A percentile compares a stretch with the other conserved stretches of the same genome.
These are phyloP conservation scores for Moelleriella libera DNA, from an alignment of 2,329 filamentous ascomycete species.

Conservation along the genomic window DNA sequence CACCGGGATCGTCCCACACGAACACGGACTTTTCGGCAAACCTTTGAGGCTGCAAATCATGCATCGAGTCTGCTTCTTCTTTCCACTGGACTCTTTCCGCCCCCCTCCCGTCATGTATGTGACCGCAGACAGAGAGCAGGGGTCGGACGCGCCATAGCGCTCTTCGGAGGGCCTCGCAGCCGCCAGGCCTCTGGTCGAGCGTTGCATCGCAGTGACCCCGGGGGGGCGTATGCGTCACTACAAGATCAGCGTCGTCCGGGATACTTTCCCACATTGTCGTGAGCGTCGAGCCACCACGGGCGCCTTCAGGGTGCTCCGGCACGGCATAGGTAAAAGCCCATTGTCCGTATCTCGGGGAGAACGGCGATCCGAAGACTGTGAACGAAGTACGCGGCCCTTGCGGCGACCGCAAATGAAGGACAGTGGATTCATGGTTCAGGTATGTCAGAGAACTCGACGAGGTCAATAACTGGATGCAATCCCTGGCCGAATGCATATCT, in stretches of 20 bases:
- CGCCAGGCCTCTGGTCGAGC: conserved; percentile 24
- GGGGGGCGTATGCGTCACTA: conserved; percentile 60
- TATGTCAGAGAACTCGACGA: conserved; percentile 46
- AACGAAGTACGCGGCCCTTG: conserved; percentile 44
- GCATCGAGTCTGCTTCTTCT: conserved; percentile 8
- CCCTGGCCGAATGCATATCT: conserved; percentile 32
- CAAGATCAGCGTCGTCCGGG: conserved; percentile 46
- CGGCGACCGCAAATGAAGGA: conserved; percentile 37
- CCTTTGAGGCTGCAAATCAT: conserved; percentile 17
- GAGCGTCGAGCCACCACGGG: conserved; percentile 8
- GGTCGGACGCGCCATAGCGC: conserved; percentile 49
- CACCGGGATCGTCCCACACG: conserved; percentile 45
- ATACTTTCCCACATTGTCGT: conserved; percentile 45
- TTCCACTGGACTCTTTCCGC: conserved; percentile 50
- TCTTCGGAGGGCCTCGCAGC: conserved; percentile 45
- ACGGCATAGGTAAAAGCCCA: conserved; percentile 56
- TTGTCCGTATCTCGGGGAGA: conserved; percentile 37
- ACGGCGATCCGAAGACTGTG: conserved; percentile 58
- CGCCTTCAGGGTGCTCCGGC: conserved; percentile 7
- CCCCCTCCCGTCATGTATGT: conserved; percentile 56
- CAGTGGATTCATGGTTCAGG: conserved; percentile 42
- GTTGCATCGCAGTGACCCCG: conserved; percentile 42
- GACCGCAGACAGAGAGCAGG: conserved; percentile 53
- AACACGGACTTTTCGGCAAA: conserved; percentile 29
- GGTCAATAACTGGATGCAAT: conserved; percentile 39